Evolutionary conservation across 2,329 filamentous ascomycete genomes (phyloP), one percentile per base, ranked within the genome.

Genomic region (Aureobasidium leucospermi): DNA sequence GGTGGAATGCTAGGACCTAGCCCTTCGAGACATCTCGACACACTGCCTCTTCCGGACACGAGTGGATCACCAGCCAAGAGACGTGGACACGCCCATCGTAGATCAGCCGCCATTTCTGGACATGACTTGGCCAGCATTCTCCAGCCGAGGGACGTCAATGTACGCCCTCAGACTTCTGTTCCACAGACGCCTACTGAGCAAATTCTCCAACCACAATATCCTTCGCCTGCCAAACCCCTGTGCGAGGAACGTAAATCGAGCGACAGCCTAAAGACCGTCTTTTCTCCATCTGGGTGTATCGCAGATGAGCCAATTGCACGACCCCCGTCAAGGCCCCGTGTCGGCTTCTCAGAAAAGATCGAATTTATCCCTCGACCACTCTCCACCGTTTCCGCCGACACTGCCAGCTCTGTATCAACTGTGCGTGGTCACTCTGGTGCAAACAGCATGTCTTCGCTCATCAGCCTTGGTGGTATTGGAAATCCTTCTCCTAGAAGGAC

Each of bases 321-420:
- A 62, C 72, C 72, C 47, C 70, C 68, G 72, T 79, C 80, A 4
- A 82, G 85, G 61, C 81, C 85, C 43, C 80, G 88, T 11, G 90
- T 96, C 47, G 89, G 88, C 0, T 96, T 96, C 68, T 90, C 89
- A 1, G 90, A 95, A 63, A 88, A 84, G 10, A 79, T 95, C 31
- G 89, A 95, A 71, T 91, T 88, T 63, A 92, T 92, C 66, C 88
- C 88, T 5, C 83, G 90, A 10, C 91, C 92, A 0, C 75, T 95
- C 16, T 96, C 92, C 1, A 78, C 92, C 19, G 85, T 95, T 13
- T 96, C 90, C 1, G 92, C 86, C 19, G 90, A 94, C 70, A 90
- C 89, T 0, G 87, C 90, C 47, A 91, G 86, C 68, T 94, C 88
- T 2, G 76, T 84, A 58, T 80, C 80, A 1, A 90, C 89, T 0